Base-by-base conservation (phyloP, 306 rosid species). In the Fagus sylvatica region DNA sequence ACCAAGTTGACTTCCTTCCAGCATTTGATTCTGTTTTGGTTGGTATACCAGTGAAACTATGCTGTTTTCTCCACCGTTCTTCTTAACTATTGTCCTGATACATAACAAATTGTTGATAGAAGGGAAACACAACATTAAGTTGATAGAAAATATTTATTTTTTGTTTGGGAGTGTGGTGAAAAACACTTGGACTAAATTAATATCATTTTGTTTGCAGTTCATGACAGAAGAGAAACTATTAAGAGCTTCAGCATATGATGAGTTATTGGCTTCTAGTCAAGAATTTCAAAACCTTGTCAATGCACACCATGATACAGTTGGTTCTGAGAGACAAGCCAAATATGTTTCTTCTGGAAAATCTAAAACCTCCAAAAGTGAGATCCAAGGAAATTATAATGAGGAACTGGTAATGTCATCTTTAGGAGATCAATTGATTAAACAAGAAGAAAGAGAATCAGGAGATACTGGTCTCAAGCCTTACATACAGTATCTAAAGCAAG, bases 1-100 rank as follows among this genome's bases (percentile, higher is more conserved):
- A 89, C 79, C 93, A 89, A 87, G 88, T 89, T 3, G 91, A 87
- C 40, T 87, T 87, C 74, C 90, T 89, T 42, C 87, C 88, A 1
- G 84, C 87, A 2, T 89, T 89, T 80, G 80, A 87, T 64, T 69
- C 37, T 40, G 51, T 87, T 76, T 48, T 87, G 91, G 91, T 64
- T 8, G 1, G 70, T 64, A 16, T 37, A 64, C 32, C 69, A 43
- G 67, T 30, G 40, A 33, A 17, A 60, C 40, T 32, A 32, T 12
- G 13, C 3, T 4, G 37, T 39, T 30, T 10, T 60, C 2, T 64
- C 69, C 51, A 43, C 10, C 2, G 10, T 43, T 43, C 51, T 43
- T 46, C 51, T 46, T 46, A 46, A 46, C 51, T 46, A 46, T 46
- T 3, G 51, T 46, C 51, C 2, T 10, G 51, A 10, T 46, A 46